Evolutionary conservation across 306 rosid genomes (phyloP), one percentile per base, ranked within the genome.

Genomic region (Chamaecrista fasciculata): DNA sequence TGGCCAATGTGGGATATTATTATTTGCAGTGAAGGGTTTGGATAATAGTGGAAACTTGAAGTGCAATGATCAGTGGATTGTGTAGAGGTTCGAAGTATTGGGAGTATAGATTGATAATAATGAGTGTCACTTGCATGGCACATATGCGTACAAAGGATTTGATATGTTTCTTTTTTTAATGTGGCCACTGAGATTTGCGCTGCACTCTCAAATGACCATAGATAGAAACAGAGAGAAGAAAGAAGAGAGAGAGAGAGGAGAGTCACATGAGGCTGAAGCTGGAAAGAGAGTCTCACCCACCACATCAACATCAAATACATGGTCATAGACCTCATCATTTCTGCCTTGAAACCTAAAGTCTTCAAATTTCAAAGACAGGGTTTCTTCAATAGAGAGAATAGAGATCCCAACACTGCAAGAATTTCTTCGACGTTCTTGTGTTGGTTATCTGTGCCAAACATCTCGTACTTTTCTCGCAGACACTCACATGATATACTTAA

Each of bases 271-370:
- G 62, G 31, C 70, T 37, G 68, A 61, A 74, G 87, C 70, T 80
- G 85, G 85, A 80, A 84, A 80, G 86, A 72, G 78, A 71, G 58
- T 40, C 75, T 10, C 70, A 12, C 72, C 78, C 70, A 12, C 72
- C 78, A 70, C 83, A 85, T 82, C 87, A 72, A 73, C 86, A 80
- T 80, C 84, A 79, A 16, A 58, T 25, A 48, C 44, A 65, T 75
- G 57, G 89, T 81, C 95, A 42, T 65, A 74, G 51, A 25, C 65
- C 73, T 82, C 87, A 91, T 87, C 89, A 88, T 91, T 84, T 66
- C 18, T 37, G 36, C 28, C 76, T 86, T 86, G 96, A 88, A 91
- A 75, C 70, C 12, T 14, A 47, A 6, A 5, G 16, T 67, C 66
- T 25, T 31, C 49, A 48, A 65, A 44, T 10, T 23, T 60, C 46